Evolutionary conservation across 805 yeast species (phyloP).

Genomic region (Candida dajiaensis): DNA sequence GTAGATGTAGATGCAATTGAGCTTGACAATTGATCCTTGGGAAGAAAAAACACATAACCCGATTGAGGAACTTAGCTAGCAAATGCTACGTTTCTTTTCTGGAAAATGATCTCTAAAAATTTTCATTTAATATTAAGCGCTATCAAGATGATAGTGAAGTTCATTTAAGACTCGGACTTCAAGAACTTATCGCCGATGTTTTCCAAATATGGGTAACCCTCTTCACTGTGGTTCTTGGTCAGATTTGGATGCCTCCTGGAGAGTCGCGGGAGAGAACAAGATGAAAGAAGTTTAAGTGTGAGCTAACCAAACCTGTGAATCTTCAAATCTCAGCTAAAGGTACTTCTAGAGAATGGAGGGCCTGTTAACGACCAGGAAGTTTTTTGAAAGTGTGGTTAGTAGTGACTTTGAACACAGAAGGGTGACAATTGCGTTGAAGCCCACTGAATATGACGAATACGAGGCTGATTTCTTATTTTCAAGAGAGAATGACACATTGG

Average conservation of each 20-base stretch:
- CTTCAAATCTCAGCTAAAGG: neutral
- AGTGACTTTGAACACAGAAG: constrained; percentile 5
- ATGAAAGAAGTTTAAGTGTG: no score
- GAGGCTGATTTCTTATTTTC: constrained; percentile 9
- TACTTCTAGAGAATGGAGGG: neutral
- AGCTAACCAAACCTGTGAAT: neutral
- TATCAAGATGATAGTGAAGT: no score
- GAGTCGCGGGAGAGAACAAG: neutral
- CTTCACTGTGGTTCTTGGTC: neutral
- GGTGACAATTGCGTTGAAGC: constrained; percentile 7
- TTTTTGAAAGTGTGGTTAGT: constrained; percentile 6
- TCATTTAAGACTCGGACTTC: no score
- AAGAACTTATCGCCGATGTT: no score
- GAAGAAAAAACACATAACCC: no score
- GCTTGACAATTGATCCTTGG: no score
- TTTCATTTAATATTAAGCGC: no score
- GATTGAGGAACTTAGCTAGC: no score
- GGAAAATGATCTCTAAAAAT: no score
- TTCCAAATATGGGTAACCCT: no score
- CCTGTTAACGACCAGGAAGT: constrained; percentile 6
- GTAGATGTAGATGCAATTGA: no score
- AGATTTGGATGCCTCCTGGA: neutral
- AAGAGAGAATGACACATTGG: constrained; percentile 14
- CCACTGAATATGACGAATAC: constrained; percentile 3
- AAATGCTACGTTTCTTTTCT: no score